A percentile compares a stretch with the other conserved stretches of the same genome.
These are phyloP conservation scores for Glarea lozoyensis DNA, from an alignment of 495 filamentous ascomycete genomes.

Conservation along the genomic window DNA sequence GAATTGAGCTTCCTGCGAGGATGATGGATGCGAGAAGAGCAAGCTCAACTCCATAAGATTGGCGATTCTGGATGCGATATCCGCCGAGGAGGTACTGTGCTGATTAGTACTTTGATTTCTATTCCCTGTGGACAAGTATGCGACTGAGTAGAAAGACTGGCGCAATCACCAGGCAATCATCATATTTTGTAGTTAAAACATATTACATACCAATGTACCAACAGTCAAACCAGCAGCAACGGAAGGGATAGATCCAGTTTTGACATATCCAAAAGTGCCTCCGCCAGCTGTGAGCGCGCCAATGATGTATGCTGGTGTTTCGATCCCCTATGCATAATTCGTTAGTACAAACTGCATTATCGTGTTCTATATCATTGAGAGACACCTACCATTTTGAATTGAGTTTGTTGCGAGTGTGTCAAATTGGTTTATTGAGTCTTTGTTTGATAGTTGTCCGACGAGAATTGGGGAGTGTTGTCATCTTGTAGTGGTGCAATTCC, in stretches of 20 bases:
- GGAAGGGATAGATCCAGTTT: slow-evolving; percentile 78
- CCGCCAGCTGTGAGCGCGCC: slow-evolving; percentile 76
- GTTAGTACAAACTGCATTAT: too few relatives aligned
- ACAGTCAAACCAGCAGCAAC: slow-evolving; percentile 75
- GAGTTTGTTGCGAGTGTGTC: too few relatives aligned
- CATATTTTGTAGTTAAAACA: too few relatives aligned
- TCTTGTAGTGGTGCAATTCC: too few relatives aligned
- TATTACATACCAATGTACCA: slow-evolving; percentile 42
- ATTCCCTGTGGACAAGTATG: too few relatives aligned
- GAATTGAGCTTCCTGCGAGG: slow-evolving; percentile 72
- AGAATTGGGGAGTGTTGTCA: too few relatives aligned
- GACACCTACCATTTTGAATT: too few relatives aligned
- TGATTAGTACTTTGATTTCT: too few relatives aligned
- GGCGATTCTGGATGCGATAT: slow-evolving; percentile 53
- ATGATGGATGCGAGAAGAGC: slow-evolving; percentile 72
- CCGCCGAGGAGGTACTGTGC: slow-evolving; percentile 62
- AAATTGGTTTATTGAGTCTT: too few relatives aligned
- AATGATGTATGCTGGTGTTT: slow-evolving; percentile 61
- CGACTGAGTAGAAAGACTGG: too few relatives aligned
- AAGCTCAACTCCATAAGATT: slow-evolving; percentile 66
- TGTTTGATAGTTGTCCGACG: slow-evolving; percentile 6
- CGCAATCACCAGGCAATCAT: too few relatives aligned
- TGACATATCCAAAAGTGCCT: slow-evolving; percentile 72
- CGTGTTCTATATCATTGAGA: too few relatives aligned
- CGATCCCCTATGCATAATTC: slow-evolving; percentile 26